Evolutionary conservation across 2,329 filamentous ascomycete genomes (phyloP), one percentile per base, ranked within the genome.

Genomic region (Leptographium wingfieldii): DNA sequence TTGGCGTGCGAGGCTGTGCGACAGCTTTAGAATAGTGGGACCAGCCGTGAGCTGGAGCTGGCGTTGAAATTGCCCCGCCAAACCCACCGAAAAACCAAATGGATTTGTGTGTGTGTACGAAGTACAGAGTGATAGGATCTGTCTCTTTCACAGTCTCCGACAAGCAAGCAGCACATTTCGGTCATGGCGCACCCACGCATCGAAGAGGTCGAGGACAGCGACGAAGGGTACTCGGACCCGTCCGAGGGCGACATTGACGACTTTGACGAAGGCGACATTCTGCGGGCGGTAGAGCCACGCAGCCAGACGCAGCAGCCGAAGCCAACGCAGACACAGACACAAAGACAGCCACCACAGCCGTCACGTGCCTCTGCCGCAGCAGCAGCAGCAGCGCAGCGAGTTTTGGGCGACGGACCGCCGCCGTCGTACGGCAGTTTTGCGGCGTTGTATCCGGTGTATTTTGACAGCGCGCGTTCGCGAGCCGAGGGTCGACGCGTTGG

Each of bases 401-500:
- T 61, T 71, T 68, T 64, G 70, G 65, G 68, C 66, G 63, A 68
- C 66, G 65, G 43, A 63, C 67, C 57, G 69, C 70, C 80, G 57
- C 70, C 75, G 65, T 74, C 78, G 67, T 86, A 90, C 72, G 88
- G 87, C 69, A 77, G 84, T 73, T 96, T 85, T 77, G 88, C 94
- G 73, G 92, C 90, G 73, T 80, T 99, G 31, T 99, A 99, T 76
- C 92, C 94, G 0, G 77, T 97, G 62, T 99, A 99, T 80, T 99
- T 99, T 69, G 92, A 96, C 78, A 81, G 80, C 65, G 77, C 78
- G 29, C 84, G 89, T 57, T 82, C 83, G 51, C 85, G 92, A 60
- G 84, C 86, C 61, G 81, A 95, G 68, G 94, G 94, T 46, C 84
- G 94, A 19, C 86, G 92, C 67, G 92, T 97, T 10, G 76, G 83